These are phyloP conservation scores for Aureobasidium sp. DNA, from an alignment of 2,329 filamentous ascomycete species.

Conservation along the genomic window DNA sequence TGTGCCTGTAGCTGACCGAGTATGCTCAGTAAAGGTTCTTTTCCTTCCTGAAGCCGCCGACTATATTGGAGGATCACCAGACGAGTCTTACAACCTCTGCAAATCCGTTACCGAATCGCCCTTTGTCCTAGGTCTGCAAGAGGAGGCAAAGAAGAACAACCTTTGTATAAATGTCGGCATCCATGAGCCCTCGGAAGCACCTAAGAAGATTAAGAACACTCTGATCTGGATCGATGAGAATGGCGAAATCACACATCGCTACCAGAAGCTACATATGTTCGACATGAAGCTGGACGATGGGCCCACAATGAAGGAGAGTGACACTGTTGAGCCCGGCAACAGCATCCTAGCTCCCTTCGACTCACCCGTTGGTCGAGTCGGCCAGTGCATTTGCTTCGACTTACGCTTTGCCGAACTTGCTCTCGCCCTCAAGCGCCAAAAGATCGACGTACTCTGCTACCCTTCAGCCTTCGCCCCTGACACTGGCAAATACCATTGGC, in stretches of 20 bases:
- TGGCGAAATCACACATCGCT: constrained; percentile 55
- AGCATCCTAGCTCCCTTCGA: constrained; percentile 61
- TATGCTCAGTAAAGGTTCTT: constrained; percentile 49
- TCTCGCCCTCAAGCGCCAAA: constrained; percentile 56
- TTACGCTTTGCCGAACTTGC: constrained; percentile 57
- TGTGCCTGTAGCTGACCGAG: constrained; percentile 4
- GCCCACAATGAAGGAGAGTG: constrained; percentile 55
- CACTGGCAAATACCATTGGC: constrained; percentile 83
- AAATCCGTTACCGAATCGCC: constrained; percentile 56
- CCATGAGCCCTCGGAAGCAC: constrained; percentile 60
- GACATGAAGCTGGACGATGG: constrained; percentile 61
- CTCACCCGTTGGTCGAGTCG: constrained; percentile 67
- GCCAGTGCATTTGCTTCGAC: constrained; percentile 84
- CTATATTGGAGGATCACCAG: constrained; percentile 67
- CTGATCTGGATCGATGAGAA: constrained; percentile 58
- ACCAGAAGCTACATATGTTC: constrained; percentile 90
- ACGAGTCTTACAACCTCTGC: constrained; percentile 64
- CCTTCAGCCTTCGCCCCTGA: constrained; percentile 85
- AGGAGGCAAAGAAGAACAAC: constrained; percentile 55
- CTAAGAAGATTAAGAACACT: constrained; percentile 54
- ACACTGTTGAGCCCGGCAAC: constrained; percentile 61
- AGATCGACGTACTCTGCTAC: constrained; percentile 73
- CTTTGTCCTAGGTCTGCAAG: constrained; percentile 70
- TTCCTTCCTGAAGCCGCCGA: constrained; percentile 91
- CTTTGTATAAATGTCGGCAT: constrained; percentile 81